Evolutionary conservation across 2,329 filamentous ascomycete species (phyloP).

Genomic region (Talaromyces sp.): DNA sequence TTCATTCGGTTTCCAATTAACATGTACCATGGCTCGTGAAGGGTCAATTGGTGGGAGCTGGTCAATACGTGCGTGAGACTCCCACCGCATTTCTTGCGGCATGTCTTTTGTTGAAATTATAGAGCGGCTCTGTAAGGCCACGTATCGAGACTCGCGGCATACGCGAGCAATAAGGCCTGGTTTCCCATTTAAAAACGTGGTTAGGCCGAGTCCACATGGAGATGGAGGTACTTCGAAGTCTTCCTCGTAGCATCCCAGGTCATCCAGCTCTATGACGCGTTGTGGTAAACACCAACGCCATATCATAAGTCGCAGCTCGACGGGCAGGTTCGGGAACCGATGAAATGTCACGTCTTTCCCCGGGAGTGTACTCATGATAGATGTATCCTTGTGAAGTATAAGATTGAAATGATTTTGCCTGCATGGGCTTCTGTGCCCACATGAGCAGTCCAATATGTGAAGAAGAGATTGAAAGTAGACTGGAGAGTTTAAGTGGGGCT

Average conservation of each 20-base stretch:
- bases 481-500: background rate
- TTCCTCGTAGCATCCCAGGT: background rate
- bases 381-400: background rate
- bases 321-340: background rate
- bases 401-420: background rate
- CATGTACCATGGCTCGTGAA: background rate
- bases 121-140: background rate
- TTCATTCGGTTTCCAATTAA: background rate
- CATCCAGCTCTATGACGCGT: background rate
- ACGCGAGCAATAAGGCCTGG: background rate
- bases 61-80: background rate
- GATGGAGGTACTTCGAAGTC: background rate
- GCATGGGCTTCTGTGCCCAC: background rate
- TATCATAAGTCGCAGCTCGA: background rate
- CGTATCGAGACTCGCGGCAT: background rate
- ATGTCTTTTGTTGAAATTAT: background rate
- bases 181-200: background rate
- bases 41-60: background rate
- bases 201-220: background rate
- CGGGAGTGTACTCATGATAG: background rate
- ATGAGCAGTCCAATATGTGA: background rate
- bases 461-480: background rate
- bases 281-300: background rate
- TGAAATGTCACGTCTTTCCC: background rate
- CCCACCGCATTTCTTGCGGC: background rate